These are phyloP conservation scores for Ophiognomonia clavigignenti-juglandacearum DNA, from an alignment of 2,329 filamentous ascomycete species.

Conservation along the genomic window DNA sequence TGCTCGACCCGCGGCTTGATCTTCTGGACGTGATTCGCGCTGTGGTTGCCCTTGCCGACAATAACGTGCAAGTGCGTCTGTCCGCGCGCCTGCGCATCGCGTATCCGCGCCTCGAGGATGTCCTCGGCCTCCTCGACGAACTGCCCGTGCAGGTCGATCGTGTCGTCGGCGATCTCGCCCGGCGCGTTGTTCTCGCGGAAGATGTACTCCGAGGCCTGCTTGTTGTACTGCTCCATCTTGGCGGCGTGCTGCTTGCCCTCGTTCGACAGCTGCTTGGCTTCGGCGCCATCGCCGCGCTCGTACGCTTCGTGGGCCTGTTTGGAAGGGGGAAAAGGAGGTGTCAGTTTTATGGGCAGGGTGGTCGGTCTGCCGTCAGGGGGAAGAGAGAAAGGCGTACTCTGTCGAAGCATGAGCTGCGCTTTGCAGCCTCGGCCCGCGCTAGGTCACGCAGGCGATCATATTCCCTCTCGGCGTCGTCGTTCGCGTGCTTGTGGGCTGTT, in stretches of 20 bases:
- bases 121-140: constrained; percentile 93
- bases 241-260: constrained; percentile 80
- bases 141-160: constrained; percentile 90
- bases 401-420: constrained; percentile 74
- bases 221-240: constrained; percentile 84
- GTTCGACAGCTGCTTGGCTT: constrained; percentile 78
- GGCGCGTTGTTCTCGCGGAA: constrained; percentile 90
- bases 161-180: constrained; percentile 70
- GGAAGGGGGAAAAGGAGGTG: not conserved
- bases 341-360: not conserved
- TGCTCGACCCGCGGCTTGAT: constrained; percentile 93
- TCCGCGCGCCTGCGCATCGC: constrained; percentile 66
- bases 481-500: constrained; percentile 30
- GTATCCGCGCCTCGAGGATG: constrained; percentile 81
- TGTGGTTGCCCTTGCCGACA: constrained; percentile 93
- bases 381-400: constrained; percentile 42
- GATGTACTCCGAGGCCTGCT: constrained; percentile 87
- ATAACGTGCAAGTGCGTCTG: constrained; percentile 89
- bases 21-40: constrained; percentile 76
- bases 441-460: constrained; percentile 87
- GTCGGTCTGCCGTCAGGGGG: not conserved
- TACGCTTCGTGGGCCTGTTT: constrained; percentile 82
- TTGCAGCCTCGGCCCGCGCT: constrained; percentile 73
- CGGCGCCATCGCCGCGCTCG: constrained; percentile 71
- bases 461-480: constrained; percentile 69